Base-by-base conservation (phyloP, 2,329 filamentous ascomycete species). In the Xylariomycetidae sp. region DNA sequence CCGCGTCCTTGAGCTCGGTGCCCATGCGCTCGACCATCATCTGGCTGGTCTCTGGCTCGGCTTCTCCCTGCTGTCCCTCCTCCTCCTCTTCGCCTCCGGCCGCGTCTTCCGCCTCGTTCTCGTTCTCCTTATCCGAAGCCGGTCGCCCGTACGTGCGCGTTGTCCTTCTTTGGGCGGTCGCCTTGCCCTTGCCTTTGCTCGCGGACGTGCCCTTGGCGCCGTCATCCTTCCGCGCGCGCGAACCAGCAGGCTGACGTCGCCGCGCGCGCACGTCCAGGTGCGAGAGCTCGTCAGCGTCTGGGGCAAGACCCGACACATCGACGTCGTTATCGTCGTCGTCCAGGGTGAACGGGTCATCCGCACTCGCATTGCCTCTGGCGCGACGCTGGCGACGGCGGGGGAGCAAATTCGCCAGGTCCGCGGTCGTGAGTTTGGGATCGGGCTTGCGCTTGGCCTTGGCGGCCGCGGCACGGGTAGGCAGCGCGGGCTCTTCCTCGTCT, bases 121-220 rank as follows among this genome's bases (percentile, higher is more conserved):
- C 57, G 38, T 79, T 79, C 53, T 81, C 76, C 56, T 79, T 76
- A 34, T 80, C 72, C 3, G 72, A 76, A 1, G 60, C 58, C n/a
- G n/a, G n/a, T 12, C 60, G 61, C 4, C 71, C 68, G 41, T 79
- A 76, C 1, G 72, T 78, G 35, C 66, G 61, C 18, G 46, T 47
- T 22, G 51, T 48, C 8, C 39, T 34, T 20, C 42, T 44, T 6
- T 35, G 40, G 1, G 34, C 25, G 6, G 36, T 35, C 38, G 44
- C n/a, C 29, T 47, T 49, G 16, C 36, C 40, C 26, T 43, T 44
- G 14, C 29, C 38, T 19, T 40, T 42, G 7, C 30, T 19, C 19
- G 40, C 13, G 34, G 25, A n/a, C 43, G 32, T 31, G 40, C 29
- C 38, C 40, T 25, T 29, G 25, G 4, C 32, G 42, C 28, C 34